A percentile compares a stretch with the other conserved stretches of the same genome.
These are phyloP conservation scores for Macrophomina phaseolina DNA, from an alignment of 2,329 filamentous ascomycete species.

Conservation along the genomic window DNA sequence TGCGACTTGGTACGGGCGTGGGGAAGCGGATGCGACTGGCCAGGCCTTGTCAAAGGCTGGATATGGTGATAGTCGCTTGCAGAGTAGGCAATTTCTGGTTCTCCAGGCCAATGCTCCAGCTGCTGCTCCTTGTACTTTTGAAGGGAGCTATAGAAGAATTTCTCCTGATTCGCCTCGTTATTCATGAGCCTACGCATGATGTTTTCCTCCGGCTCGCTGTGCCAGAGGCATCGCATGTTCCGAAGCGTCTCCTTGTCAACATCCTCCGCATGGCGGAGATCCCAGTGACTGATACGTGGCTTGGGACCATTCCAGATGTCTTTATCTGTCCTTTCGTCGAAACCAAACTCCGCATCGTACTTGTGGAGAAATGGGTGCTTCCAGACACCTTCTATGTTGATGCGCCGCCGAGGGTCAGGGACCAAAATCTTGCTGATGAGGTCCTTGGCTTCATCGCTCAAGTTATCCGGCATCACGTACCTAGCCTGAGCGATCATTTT, in stretches of 20 bases:
- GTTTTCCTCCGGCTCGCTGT: conserved; percentile 76
- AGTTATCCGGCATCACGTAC: conserved; percentile 52
- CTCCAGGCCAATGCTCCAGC: conserved; percentile 81
- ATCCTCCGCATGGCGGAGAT: conserved; percentile 65
- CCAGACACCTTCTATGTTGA: conserved; percentile 83
- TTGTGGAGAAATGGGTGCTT: conserved; percentile 83
- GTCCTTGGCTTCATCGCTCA: conserved; percentile 74
- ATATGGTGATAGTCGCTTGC: conserved; percentile 80
- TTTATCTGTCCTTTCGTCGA: conserved; percentile 60
- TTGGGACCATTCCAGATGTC: conserved; percentile 60
- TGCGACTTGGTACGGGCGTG: conserved; percentile 58
- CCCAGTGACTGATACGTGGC: conserved; percentile 66
- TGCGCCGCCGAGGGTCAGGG: conserved; percentile 76
- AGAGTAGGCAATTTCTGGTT: conserved; percentile 76
- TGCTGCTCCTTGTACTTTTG: conserved; percentile 82
- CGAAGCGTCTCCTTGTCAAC: conserved; percentile 83
- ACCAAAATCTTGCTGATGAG: conserved; percentile 81
- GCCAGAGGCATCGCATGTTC: conserved; percentile 90
- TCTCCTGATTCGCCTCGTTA: conserved; percentile 77
- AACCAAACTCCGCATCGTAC: conserved; percentile 74
- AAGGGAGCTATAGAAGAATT: conserved; percentile 88
- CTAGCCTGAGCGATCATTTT: conserved; percentile 57
- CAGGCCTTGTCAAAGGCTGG: conserved; percentile 38
- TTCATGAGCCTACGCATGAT: conserved; percentile 70
- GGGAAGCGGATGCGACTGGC: background rate